Evolutionary conservation across 805 yeast genomes (phyloP).

Genomic region (Hyphopichia homilentoma): DNA sequence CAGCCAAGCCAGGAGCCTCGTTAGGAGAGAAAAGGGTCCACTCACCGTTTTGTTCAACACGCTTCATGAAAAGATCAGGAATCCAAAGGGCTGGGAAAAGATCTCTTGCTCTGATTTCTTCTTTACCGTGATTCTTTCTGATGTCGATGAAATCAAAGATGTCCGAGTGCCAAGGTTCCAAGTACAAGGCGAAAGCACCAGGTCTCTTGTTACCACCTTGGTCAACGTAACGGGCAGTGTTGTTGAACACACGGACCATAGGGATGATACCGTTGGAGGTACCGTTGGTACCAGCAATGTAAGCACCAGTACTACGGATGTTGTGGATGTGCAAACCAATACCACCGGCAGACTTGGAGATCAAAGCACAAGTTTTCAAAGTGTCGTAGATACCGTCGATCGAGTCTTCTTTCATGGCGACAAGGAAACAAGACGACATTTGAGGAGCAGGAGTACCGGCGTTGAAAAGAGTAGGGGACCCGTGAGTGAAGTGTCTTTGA

Average conservation of each 20-base stretch:
- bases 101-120: constrained; percentile 61
- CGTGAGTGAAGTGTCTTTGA: constrained; percentile 55
- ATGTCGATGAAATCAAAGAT: constrained; percentile 56
- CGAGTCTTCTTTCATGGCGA: constrained; percentile 62
- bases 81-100: constrained; percentile 63
- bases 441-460: constrained; percentile 61
- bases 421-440: constrained; percentile 61
- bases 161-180: constrained; percentile 65
- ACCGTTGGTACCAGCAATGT: constrained; percentile 61
- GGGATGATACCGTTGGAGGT: constrained; percentile 62
- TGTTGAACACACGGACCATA: constrained; percentile 60
- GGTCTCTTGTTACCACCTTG: constrained; percentile 68
- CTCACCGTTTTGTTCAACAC: constrained; percentile 52
- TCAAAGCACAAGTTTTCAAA: constrained; percentile 57
- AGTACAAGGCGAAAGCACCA: constrained; percentile 58
- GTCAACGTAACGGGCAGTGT: constrained; percentile 61
- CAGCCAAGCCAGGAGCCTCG: constrained; percentile 55
- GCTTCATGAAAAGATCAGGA: constrained; percentile 59
- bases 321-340: constrained; percentile 61
- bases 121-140: constrained; percentile 62
- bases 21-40: constrained; percentile 62
- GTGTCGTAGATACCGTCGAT: constrained; percentile 63
- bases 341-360: constrained; percentile 62
- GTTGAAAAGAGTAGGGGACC: constrained; percentile 59
- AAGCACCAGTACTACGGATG: constrained; percentile 56